Base-by-base conservation (phyloP, 164 flowering plant genomes). In the Berberis vulgaris region DNA sequence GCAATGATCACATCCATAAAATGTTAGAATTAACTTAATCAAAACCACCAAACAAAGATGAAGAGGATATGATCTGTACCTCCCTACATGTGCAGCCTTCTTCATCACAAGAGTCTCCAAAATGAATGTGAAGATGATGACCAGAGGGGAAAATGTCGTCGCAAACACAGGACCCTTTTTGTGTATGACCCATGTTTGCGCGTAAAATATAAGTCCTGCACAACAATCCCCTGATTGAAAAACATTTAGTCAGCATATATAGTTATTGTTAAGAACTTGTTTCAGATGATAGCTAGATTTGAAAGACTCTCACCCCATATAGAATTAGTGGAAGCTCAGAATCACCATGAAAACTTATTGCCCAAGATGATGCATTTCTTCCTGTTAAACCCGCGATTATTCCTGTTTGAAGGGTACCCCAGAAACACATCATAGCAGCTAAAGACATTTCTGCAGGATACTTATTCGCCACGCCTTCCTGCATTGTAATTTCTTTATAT, bases 111-210 rank as follows among this genome's bases (percentile, higher is more conserved):
- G 10, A 3, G 74, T 67, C 52, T 71, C 74, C 1, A 71, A 45
- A 45, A 71, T 54, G 67, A 67, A 67, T 0, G 70, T 47, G 64
- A 71, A 71, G 55, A 71, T 64, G 2, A 71, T 64, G 60, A 71
- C 64, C 4, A 71, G 64, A 26, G 74, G 74, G 0, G 70, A 57
- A 59, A 71, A 71, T 57, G 74, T 60, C 13, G 67, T 5, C 26
- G 0, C 26, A 45, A 71, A 71, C 26, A 71, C 74, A 8, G 74
- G 67, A 3, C 74, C 74, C n/a, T 45, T 66, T 57, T 63, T 71
- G 67, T 59, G 64, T 65, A 67, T 59, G 49, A 70, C 67, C 74
- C 74, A 71, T 64, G 56, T 63, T 44, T 52, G 59, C 8, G 53
- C 59, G 9, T 67, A 71, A 41, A 7, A 63, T 12, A 39, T 8